A percentile compares a stretch with the other conserved stretches of the same genome.
phyloP scores from a whole-genome alignment of 345 rosid genomes.

The Lenwebbia sp. region DNA sequence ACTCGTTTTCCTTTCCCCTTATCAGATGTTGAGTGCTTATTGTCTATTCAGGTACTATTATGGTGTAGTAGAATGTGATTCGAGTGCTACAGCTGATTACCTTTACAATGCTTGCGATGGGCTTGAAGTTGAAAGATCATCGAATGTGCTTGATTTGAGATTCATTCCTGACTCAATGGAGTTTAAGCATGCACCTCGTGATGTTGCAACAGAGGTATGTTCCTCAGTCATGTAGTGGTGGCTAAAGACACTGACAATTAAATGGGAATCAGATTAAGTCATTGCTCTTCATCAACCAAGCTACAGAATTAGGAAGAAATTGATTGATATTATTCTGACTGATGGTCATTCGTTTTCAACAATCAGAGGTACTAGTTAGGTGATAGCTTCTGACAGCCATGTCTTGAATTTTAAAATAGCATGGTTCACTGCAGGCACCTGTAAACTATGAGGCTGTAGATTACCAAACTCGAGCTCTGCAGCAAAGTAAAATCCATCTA shows the following conservation, averaged over 20 bases:
- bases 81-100: conserved; percentile 71
- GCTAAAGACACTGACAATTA: background rate
- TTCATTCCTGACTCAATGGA: conserved; percentile 91
- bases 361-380: background rate
- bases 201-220: conserved; percentile 74
- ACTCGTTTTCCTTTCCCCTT: background rate
- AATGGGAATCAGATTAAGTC: background rate
- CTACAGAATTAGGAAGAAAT: background rate
- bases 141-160: conserved; percentile 89
- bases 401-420: background rate
- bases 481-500: conserved; percentile 60
- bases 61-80: conserved; percentile 87
- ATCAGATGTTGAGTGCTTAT: background rate
- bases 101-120: conserved; percentile 84
- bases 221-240: background rate
- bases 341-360: background rate
- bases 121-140: conserved; percentile 75
- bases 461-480: conserved; percentile 76
- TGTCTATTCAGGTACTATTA: conserved; percentile 46
- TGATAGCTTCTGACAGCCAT: background rate
- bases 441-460: conserved; percentile 56
- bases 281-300: background rate
- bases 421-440: conserved; percentile 48
- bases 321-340: background rate
- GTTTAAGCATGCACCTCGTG: conserved; percentile 81